Base-by-base conservation (phyloP, 371 early-diverging fungal genomes). In the Zychaea mexicana region DNA sequence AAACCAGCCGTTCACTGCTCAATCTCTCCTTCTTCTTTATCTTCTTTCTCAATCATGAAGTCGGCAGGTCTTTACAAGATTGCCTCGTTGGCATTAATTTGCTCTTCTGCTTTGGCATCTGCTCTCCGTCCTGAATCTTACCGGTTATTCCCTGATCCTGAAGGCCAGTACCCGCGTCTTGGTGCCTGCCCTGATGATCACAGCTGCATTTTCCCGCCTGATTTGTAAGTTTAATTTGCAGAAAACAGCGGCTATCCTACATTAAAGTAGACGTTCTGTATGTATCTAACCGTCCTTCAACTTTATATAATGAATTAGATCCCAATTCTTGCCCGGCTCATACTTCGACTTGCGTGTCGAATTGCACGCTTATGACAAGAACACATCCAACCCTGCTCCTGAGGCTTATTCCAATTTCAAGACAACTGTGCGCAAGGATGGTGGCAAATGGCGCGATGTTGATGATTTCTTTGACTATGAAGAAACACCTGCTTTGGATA, bases 341-440 rank as follows among this genome's bases (percentile, higher is more conserved):
- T 73, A 71, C 60, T 87, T 87, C 65, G 87, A 87, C 49, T 71
- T 85, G 38, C 74, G 87, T 31, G 84, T 87, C 21, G 87, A 87
- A 69, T 65, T 85, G 39, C 87, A 87, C 60, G 83, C 82, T 30
- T 85, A 87, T 65, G 71, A 79, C 47, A 67, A 69, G 39, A 71
- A 67, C 45, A 74, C 70, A 36, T 70, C 73, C 60, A 74, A 77
- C 46, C 66, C 80, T 65, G 68, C 69, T 3, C 58, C 76, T 45
- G 61, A 42, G 32, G 61, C 69, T 17, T 74, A 70, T 28, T 65
- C 62, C 9, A 36, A 73, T 0, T 84, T 84, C 70, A 73, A 74
- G 49, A 79, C 84, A 19, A 68, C 71, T 26, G 80, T 84, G 15
- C 72, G 79, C 55, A 82, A 82, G 26, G 62, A 68, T 42, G 42